A percentile compares a stretch with the other conserved stretches of the same genome.
Evolutionary conservation across 257 asterid genomes (phyloP).

Genomic region (Prunella vulgaris): DNA sequence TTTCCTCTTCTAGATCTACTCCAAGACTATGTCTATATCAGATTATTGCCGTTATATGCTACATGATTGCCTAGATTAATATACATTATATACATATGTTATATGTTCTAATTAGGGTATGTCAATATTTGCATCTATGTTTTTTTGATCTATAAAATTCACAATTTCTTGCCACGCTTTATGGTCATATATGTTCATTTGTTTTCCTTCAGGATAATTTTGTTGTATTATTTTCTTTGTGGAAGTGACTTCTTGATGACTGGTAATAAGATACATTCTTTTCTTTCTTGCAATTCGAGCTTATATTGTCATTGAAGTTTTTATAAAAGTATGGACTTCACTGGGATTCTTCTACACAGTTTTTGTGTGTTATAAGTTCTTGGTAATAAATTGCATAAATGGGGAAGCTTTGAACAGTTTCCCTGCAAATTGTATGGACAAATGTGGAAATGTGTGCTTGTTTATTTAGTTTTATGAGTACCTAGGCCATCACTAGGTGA

Average conservation of each 20-base stretch:
- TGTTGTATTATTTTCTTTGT: neutral
- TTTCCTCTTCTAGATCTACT: slow-evolving; percentile 3
- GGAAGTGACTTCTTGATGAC: neutral
- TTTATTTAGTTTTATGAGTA: neutral
- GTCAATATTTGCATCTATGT: slow-evolving; percentile 14
- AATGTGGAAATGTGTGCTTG: neutral
- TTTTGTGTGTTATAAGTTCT: neutral
- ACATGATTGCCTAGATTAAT: neutral
- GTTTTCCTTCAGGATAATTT: neutral
- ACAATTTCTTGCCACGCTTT: neutral
- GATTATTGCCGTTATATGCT: neutral
- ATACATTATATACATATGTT: neutral
- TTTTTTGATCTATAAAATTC: slow-evolving; percentile 19
- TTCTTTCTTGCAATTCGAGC: neutral
- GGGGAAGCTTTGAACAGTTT: neutral
- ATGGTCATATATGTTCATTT: neutral
- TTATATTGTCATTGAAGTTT: neutral
- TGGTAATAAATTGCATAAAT: neutral
- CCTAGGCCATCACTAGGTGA: neutral
- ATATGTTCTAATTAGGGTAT: neutral
- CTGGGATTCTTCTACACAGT: neutral
- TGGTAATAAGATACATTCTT: neutral
- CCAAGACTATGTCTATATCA: neutral
- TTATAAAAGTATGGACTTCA: neutral
- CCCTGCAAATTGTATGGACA: neutral